A percentile compares a stretch with the other conserved stretches of the same genome.
Evolutionary conservation across 768 basidiomycete species (phyloP).

Genomic region (Leccinum truebloodii): DNA sequence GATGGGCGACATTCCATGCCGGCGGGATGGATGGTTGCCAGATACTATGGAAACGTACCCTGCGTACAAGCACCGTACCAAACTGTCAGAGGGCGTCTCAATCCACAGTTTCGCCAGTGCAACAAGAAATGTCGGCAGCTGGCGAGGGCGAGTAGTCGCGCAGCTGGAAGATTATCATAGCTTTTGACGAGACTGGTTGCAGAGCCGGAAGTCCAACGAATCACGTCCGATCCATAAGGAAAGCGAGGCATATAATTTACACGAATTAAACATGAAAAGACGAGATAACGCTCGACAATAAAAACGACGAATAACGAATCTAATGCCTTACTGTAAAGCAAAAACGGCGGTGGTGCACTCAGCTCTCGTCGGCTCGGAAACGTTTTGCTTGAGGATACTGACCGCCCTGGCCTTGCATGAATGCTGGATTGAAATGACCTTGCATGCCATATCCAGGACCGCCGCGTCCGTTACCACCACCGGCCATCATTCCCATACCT

Average conservation of each 20-base stretch:
- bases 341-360: not conserved
- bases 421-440: constrained; percentile 77
- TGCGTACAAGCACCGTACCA: constrained; percentile 98
- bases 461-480: constrained; percentile 34
- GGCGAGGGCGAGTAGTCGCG: constrained; percentile 4
- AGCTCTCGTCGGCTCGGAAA: constrained; percentile 52
- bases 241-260: constrained; percentile 15
- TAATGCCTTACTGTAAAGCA: not conserved
- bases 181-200: too few species aligned
- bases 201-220: too few species aligned
- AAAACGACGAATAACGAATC: not conserved
- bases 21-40: not conserved
- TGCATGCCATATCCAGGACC: constrained; percentile 51
- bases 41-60: constrained; percentile 50
- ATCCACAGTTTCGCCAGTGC: constrained; percentile 84
- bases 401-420: constrained; percentile 54
- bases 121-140: constrained; percentile 24
- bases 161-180: too few species aligned
- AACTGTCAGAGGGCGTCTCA: constrained; percentile 61
- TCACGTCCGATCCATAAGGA: too few species aligned
- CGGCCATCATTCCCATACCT: constrained; percentile 57
- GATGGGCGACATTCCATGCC: constrained; percentile 89
- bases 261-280: constrained; percentile 25
- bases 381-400: constrained; percentile 51
- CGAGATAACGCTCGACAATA: constrained; percentile 11